Base-by-base conservation (phyloP, 208 protist species). In the Leishmania martiniquensis region DNA sequence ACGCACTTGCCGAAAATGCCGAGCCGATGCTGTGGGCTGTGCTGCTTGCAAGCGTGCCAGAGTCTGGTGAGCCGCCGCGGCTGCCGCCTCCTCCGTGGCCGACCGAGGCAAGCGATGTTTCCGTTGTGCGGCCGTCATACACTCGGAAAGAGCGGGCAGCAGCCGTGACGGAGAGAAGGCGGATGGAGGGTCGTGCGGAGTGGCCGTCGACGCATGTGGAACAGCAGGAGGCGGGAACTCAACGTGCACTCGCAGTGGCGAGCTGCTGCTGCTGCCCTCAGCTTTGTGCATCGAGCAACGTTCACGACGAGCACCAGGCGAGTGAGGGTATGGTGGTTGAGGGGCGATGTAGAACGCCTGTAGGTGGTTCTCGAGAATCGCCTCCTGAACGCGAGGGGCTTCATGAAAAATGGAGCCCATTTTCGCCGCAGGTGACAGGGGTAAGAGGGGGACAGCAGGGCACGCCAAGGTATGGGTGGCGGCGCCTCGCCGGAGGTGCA, bases 371-470 rank as follows among this genome's bases (percentile, higher is more conserved):
- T 57, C 13, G 0, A 78, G 60, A 1, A 15, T 12, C 15, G 67
- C 69, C n/a, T 71, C 74, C 13, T 49, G 74, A n/a, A 79, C 59
- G 22, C 52, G 74, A 54, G 79, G 60, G 12, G 68, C 55, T 5
- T 83, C 79, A n/a, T 76, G 63, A 29, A 73, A 1, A 60, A 74
- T 42, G 13, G 62, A 29, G 55, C 62, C 57, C 78, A 83, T 83
- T 42, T 37, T 4, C 34, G 20, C 49, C 17, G 37, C 32, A 60
- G 68, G 29, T 25, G 12, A 55, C 32, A 13, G 68, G 12, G 32
- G 29, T 12, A 55, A 55, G 29, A 45, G 20, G 17, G 29, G 47
- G 32, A 32, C 37, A 9, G 68, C 12, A 44, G 47, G n/a, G n/a
- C 12, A n/a, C 44, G 20, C 29, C 20, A 32, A 54, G n/a, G 29